These are phyloP conservation scores for Kluyveromyces siamensis DNA, from an alignment of 805 yeast species.

Conservation along the genomic window DNA sequence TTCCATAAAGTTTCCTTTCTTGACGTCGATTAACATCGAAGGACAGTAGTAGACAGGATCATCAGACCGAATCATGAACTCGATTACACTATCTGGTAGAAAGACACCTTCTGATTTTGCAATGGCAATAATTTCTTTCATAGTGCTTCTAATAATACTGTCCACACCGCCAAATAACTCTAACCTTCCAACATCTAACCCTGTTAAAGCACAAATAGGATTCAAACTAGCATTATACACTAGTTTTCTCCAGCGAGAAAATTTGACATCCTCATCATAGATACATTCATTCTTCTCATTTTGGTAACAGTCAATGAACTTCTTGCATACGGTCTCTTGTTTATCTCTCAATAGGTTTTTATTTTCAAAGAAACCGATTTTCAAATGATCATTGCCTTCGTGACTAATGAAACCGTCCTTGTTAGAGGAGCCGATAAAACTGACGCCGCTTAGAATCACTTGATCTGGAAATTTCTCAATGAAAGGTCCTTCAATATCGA, in stretches of 20 bases:
- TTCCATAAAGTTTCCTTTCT: slow-evolving; percentile 59
- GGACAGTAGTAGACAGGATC: slow-evolving; percentile 53
- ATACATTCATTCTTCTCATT: slow-evolving; percentile 33
- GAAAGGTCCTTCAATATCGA: slow-evolving; percentile 48
- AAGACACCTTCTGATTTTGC: slow-evolving; percentile 60
- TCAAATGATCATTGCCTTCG: slow-evolving; percentile 35
- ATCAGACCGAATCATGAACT: slow-evolving; percentile 44
- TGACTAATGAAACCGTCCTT: slow-evolving; percentile 37
- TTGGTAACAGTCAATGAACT: slow-evolving; percentile 37
- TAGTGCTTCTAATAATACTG: slow-evolving; percentile 42
- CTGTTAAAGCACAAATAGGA: slow-evolving; percentile 48
- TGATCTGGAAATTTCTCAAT: slow-evolving; percentile 40
- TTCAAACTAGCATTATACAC: slow-evolving; percentile 64
- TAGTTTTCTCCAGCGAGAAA: slow-evolving; percentile 54
- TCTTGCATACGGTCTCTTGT: slow-evolving; percentile 29
- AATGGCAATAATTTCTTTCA: slow-evolving; percentile 54
- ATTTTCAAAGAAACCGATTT: slow-evolving; percentile 42
- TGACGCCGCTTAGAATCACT: slow-evolving; percentile 47
- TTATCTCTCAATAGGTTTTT: slow-evolving; percentile 16
- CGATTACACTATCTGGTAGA: slow-evolving; percentile 38
- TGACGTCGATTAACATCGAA: slow-evolving; percentile 60
- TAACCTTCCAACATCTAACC: slow-evolving; percentile 46
- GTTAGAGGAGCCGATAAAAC: slow-evolving; percentile 48
- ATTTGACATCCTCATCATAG: slow-evolving; percentile 37
- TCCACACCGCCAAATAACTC: slow-evolving; percentile 35